These are phyloP conservation scores for Extremus antarcticus DNA, from an alignment of 495 filamentous ascomycete species.

Conservation along the genomic window DNA sequence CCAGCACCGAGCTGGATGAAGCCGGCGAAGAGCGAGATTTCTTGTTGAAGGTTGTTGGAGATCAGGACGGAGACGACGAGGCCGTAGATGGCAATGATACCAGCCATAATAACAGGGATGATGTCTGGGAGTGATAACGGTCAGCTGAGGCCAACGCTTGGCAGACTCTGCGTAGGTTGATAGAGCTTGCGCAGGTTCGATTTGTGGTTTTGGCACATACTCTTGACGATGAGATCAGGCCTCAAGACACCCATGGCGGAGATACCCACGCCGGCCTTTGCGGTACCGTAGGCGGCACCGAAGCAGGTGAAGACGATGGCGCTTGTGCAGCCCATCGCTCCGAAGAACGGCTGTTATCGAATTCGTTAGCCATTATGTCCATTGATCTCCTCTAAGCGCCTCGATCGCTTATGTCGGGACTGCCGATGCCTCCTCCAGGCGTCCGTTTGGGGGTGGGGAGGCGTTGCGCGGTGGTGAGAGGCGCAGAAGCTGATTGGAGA, in stretches of 20 bases:
- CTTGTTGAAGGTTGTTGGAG: conserved; percentile 78
- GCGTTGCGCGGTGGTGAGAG: background rate
- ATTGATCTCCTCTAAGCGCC: too few species aligned
- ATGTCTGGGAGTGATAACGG: conserved; percentile 89
- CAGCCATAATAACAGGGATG: conserved; percentile 99
- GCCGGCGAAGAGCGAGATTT: conserved; percentile 76
- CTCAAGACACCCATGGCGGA: conserved; percentile 95
- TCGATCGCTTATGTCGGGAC: too few species aligned
- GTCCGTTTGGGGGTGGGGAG: background rate
- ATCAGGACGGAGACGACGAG: conserved; percentile 97
- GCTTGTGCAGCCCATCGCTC: conserved; percentile 96
- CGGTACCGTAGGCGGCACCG: conserved; percentile 95
- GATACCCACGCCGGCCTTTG: conserved; percentile 98
- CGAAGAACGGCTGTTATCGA: conserved; percentile 80
- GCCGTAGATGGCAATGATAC: conserved; percentile 99
- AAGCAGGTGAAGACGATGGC: conserved; percentile 99
- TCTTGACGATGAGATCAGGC: conserved; percentile 98
- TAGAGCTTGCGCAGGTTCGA: background rate
- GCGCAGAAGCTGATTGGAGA: background rate
- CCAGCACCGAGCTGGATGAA: conserved; percentile 98
- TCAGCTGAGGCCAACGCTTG: background rate
- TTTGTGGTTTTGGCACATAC: conserved; percentile 45
- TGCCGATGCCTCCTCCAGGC: too few species aligned
- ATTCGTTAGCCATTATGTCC: conserved; percentile 25
- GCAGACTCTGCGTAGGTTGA: too few species aligned